Conservation (phyloP, 768 basidiomycete genomes). For the Leucocoprinus birnbaumii region DNA sequence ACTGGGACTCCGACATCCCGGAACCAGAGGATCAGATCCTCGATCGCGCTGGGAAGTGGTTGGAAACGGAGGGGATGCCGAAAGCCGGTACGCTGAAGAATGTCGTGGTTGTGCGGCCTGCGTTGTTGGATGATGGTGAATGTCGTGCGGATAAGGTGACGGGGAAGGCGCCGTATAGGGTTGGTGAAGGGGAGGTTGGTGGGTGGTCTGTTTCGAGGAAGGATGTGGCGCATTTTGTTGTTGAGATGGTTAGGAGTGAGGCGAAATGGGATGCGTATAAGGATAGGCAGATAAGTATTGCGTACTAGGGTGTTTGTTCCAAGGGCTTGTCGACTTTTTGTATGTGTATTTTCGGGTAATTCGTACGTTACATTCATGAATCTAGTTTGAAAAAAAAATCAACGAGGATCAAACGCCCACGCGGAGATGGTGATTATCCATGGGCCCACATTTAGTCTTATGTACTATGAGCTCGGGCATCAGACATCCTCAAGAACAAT, state of each 20-base stretch:
- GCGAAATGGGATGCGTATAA: slow-evolving; percentile 46
- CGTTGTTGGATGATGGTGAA: slow-evolving; percentile 54
- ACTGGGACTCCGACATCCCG: no score
- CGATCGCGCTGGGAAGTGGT: slow-evolving; percentile 43
- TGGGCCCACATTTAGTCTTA: no score
- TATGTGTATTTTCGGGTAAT: no score
- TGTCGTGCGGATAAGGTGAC: slow-evolving; percentile 33
- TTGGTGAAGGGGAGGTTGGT: slow-evolving; percentile 36
- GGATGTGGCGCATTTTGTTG: slow-evolving; percentile 66
- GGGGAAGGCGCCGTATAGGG: slow-evolving; percentile 33
- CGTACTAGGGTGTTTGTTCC: slow-evolving; percentile 38
- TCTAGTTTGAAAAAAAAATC: no score
- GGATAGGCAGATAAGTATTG: slow-evolving; percentile 46
- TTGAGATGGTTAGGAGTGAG: slow-evolving; percentile 32
- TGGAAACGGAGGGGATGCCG: slow-evolving; percentile 35
- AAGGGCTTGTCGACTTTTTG: no score
- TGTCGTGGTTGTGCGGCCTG: slow-evolving; percentile 51
- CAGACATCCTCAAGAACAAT: no score
- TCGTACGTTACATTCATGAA: no score
- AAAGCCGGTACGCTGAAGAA: slow-evolving; percentile 24
- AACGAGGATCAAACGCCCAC: no score
- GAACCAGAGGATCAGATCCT: neutral
- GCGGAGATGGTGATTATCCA: no score
- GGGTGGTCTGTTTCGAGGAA: slow-evolving; percentile 53
- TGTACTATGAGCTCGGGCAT: no score